These are phyloP conservation scores for Pichia norvegensis DNA, from an alignment of 1,139 yeast species.

Conservation along the genomic window DNA sequence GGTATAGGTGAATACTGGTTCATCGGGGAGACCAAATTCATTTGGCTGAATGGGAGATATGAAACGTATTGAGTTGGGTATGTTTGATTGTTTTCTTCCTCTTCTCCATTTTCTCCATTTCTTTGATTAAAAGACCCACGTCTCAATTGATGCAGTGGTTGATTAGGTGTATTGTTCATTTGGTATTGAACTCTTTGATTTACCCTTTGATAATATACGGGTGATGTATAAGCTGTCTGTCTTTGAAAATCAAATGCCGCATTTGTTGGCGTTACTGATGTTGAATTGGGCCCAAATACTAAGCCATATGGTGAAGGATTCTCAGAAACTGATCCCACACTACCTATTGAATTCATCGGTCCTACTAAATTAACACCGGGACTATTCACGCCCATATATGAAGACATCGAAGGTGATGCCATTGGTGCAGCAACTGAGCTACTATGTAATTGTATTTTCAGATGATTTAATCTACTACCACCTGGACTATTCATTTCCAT, in stretches of 20 bases:
- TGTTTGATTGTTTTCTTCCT: neutral
- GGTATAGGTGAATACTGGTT: neutral
- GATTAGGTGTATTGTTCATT: neutral
- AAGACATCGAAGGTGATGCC: neutral
- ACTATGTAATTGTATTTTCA: neutral
- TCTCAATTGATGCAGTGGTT: neutral
- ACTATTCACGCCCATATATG: neutral
- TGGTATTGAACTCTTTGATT: neutral
- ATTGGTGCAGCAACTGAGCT: neutral
- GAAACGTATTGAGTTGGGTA: neutral
- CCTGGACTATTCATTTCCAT: slow-evolving; percentile 5
- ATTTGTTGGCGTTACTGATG: slow-evolving; percentile 6
- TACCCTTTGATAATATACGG: slow-evolving; percentile 7
- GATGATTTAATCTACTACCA: neutral
- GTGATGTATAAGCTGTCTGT: slow-evolving; percentile 4
- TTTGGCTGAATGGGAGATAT: neutral
- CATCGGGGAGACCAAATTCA: neutral
- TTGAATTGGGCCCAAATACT: neutral
- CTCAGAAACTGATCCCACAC: neutral
- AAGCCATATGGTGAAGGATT: neutral
- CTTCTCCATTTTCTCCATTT: neutral
- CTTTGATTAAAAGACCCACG: neutral
- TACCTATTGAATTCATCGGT: neutral
- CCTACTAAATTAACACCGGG: neutral
- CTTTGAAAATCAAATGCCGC: slow-evolving; percentile 5